phyloP scores from a whole-genome alignment of 805 yeast genomes.

The Dipodascus albidus region DNA sequence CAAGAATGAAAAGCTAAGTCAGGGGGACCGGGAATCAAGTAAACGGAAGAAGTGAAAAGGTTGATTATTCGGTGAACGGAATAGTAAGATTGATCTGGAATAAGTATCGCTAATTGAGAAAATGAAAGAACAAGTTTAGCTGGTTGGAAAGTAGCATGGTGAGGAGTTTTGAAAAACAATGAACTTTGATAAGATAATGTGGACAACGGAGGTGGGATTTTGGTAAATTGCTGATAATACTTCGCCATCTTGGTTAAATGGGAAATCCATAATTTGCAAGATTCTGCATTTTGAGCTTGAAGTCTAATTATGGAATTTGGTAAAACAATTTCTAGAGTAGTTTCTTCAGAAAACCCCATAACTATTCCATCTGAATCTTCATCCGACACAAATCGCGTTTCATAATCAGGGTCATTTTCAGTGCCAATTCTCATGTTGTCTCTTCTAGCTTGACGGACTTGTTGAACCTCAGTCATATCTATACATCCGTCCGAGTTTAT shows the following conservation, averaged over 20 bases:
- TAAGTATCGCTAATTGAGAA: neutral
- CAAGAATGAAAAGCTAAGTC: constrained; percentile 36
- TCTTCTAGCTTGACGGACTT: constrained; percentile 26
- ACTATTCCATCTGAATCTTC: neutral
- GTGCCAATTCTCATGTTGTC: constrained; percentile 19
- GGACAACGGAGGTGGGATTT: neutral
- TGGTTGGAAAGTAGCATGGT: neutral
- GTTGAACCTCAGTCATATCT: constrained; percentile 41
- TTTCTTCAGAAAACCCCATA: constrained; percentile 22
- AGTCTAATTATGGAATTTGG: constrained; percentile 34
- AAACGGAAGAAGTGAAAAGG: neutral
- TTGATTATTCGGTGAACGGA: neutral
- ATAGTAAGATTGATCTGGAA: neutral
- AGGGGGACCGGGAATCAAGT: neutral
- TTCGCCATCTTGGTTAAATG: constrained; percentile 4
- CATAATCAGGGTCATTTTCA: constrained; percentile 3
- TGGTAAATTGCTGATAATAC: neutral
- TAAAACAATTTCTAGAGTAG: constrained; percentile 43
- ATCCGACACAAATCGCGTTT: neutral
- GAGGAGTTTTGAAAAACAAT: neutral
- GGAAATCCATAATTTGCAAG: constrained; percentile 56
- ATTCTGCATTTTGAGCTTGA: constrained; percentile 40
- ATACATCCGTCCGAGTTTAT: constrained; percentile 49
- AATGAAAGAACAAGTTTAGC: neutral
- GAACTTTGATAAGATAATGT: neutral